These are phyloP conservation scores for Annona squamosa DNA, from an alignment of 164 flowering plant species.

Conservation along the genomic window DNA sequence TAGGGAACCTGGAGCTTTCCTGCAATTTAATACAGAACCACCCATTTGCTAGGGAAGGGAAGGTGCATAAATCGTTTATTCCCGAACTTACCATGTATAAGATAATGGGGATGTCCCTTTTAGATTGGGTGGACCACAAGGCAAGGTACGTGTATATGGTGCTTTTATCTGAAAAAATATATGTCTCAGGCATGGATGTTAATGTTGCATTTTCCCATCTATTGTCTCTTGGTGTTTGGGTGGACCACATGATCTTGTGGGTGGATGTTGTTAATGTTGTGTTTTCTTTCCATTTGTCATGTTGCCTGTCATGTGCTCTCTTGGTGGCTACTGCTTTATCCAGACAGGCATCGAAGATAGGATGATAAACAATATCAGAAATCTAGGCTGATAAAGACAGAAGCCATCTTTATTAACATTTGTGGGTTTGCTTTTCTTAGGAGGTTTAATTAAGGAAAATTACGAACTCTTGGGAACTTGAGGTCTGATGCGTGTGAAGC, in stretches of 20 bases:
- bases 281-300: constrained; percentile 5
- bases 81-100: neutral
- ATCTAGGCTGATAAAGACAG: neutral
- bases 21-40: neutral
- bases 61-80: neutral
- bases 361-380: neutral
- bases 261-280: neutral
- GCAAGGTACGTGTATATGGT: neutral
- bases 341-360: neutral
- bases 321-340: constrained; percentile 1
- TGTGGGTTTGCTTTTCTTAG: neutral
- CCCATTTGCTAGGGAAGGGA: neutral
- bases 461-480: neutral
- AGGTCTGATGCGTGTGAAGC: neutral
- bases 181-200: neutral
- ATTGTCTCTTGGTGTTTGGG: neutral
- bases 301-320: constrained; percentile 1
- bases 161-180: neutral
- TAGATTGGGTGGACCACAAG: neutral
- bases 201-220: neutral
- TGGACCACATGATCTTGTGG: neutral
- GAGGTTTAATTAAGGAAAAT: neutral
- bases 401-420: neutral
- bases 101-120: constrained; percentile 1
- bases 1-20: neutral